Evolutionary conservation across 257 asterid species (phyloP).

Genomic region (Solanum chilense): DNA sequence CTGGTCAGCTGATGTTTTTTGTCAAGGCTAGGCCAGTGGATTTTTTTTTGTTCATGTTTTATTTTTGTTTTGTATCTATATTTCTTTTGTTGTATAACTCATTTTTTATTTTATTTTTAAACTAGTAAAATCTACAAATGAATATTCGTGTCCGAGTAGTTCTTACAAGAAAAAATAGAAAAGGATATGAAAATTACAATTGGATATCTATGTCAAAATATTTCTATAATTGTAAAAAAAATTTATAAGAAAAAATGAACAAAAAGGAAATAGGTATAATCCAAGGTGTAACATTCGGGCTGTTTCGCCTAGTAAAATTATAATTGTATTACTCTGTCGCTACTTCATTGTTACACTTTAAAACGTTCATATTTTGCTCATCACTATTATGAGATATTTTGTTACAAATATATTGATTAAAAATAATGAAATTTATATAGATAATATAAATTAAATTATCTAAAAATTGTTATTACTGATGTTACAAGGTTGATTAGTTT

Average conservation of each 20-base stretch:
- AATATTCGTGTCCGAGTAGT: not conserved
- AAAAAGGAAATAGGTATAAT: too few species aligned
- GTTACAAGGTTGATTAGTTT: not conserved
- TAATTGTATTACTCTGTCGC: too few species aligned
- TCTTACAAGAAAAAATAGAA: not conserved
- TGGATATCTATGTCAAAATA: too few species aligned
- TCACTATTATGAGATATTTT: not conserved
- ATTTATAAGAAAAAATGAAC: too few species aligned
- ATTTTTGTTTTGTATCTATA: not conserved
- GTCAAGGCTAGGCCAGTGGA: not conserved
- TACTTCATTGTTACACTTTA: too few species aligned
- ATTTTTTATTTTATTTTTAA: not conserved
- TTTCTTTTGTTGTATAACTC: not conserved
- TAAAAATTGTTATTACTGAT: too few species aligned
- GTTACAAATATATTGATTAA: too few species aligned
- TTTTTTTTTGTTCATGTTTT: not conserved
- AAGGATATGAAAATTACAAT: not conserved
- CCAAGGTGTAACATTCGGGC: not conserved
- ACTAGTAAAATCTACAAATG: not conserved
- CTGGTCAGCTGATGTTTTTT: not conserved
- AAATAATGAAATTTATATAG: too few species aligned
- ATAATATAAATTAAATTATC: too few species aligned
- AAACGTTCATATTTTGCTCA: too few species aligned
- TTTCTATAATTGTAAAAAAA: too few species aligned
- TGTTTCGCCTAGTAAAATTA: not conserved